Conservation (phyloP, 345 rosid genomes). For the Mangifera indica region DNA sequence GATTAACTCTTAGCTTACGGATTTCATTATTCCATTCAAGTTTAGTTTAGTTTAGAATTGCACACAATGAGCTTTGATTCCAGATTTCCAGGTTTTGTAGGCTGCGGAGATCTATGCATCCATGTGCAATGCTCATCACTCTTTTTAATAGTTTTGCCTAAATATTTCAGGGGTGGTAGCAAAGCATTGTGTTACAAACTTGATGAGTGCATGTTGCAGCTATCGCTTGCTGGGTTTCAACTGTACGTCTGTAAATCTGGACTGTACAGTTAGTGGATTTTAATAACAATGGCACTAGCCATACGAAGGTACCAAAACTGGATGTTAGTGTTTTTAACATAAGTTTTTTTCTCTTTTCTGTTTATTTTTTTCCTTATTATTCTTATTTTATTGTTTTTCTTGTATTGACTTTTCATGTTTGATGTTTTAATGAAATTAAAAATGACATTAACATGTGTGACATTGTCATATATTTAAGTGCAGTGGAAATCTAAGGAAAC, state of each 20-base stretch:
- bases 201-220: slow-evolving; percentile 28
- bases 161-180: slow-evolving; percentile 11
- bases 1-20: too few relatives aligned
- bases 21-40: neutral
- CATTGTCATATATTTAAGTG: slow-evolving; percentile 18
- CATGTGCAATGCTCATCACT: neutral
- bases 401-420: neutral
- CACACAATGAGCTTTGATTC: neutral
- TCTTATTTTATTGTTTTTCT: too few relatives aligned
- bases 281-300: slow-evolving; percentile 32
- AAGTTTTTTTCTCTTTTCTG: neutral
- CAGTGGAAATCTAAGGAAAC: slow-evolving; percentile 58
- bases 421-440: neutral
- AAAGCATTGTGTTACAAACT: slow-evolving; percentile 20
- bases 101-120: neutral
- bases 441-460: neutral
- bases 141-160: neutral
- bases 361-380: neutral
- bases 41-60: neutral
- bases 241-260: slow-evolving; percentile 16
- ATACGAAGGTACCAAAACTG: slow-evolving; percentile 38
- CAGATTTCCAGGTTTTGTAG: neutral
- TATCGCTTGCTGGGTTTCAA: slow-evolving; percentile 23
- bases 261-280: slow-evolving; percentile 22
- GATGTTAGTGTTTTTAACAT: neutral